A percentile compares a stretch with the other conserved stretches of the same genome.
Conservation (phyloP, 495 filamentous ascomycete genomes). For the Aspergillus ellipticus region DNA sequence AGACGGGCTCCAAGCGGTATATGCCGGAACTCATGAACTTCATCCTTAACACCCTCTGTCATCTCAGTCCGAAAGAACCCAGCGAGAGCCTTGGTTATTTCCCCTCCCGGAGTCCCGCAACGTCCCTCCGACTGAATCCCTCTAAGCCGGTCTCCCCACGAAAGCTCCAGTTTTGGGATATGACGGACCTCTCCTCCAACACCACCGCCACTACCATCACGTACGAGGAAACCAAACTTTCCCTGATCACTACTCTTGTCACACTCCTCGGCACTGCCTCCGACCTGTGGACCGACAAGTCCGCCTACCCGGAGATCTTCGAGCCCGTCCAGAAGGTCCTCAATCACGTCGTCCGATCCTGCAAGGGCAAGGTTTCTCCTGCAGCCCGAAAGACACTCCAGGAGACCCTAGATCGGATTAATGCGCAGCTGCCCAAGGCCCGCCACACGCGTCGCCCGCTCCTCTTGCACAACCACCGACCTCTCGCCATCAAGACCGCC, state of each 20-base stretch:
- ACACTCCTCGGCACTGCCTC: conserved; percentile 56
- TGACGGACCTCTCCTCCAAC: conserved; percentile 21
- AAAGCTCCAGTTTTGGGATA: conserved; percentile 52
- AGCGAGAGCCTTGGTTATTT: conserved; percentile 48
- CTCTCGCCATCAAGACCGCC: conserved; percentile 79
- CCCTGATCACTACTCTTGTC: conserved; percentile 54
- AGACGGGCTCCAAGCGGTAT: conserved; percentile 74
- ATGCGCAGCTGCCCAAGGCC: conserved; percentile 49
- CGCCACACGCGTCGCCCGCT: conserved; percentile 67
- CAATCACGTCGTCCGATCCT: conserved; percentile 50
- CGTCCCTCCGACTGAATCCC: conserved; percentile 47
- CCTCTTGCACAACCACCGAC: conserved; percentile 82
- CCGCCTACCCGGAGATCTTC: conserved; percentile 74
- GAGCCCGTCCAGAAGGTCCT: conserved; percentile 54
- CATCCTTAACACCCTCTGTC: conserved; percentile 67
- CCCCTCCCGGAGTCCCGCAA: conserved; percentile 56
- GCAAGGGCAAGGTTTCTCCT: conserved; percentile 47
- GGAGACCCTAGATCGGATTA: conserved; percentile 40
- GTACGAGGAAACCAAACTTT: conserved; percentile 51
- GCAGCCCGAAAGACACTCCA: conserved; percentile 32
- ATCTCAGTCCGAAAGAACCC: conserved; percentile 55
- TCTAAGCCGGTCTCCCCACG: conserved; percentile 23
- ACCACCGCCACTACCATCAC: conserved; percentile 15
- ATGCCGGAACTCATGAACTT: conserved; percentile 86
- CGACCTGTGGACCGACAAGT: conserved; percentile 59